Evolutionary conservation across 108 stramenopile genomes (phyloP).

Genomic region (Hondaea fermentalgiana): DNA sequence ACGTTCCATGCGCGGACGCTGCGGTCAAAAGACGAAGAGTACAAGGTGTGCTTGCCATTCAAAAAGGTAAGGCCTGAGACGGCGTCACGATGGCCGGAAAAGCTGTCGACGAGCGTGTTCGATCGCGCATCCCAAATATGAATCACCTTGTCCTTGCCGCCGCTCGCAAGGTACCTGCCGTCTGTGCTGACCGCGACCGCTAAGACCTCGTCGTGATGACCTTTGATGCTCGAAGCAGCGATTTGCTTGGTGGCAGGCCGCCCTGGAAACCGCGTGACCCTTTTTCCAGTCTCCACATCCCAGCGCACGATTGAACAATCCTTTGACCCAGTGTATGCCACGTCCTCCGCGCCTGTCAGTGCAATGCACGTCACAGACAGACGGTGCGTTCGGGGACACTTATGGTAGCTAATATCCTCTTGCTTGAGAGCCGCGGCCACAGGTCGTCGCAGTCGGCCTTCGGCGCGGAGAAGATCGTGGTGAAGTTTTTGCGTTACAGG

Average conservation of each 20-base stretch:
- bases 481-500: conserved; percentile 24
- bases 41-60: conserved; percentile 70
- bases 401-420: not conserved
- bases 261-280: conserved; percentile 16
- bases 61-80: conserved; percentile 62
- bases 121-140: conserved; percentile 68
- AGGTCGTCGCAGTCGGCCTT: not conserved
- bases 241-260: not conserved
- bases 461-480: not conserved
- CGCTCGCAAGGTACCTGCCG: conserved; percentile 77
- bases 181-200: conserved; percentile 80
- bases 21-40: conserved; percentile 81
- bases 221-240: not conserved
- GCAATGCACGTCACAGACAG: conserved; percentile 69
- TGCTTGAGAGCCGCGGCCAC: not conserved
- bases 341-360: conserved; percentile 51
- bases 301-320: conserved; percentile 81
- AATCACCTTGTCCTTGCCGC: conserved; percentile 74
- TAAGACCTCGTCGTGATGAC: conserved; percentile 71
- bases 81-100: conserved; percentile 70
- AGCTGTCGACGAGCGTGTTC: conserved; percentile 44
- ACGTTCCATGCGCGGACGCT: conserved; percentile 52
- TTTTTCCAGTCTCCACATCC: conserved; percentile 69
- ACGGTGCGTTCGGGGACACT: not conserved
- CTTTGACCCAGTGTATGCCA: conserved; percentile 73